Base-by-base conservation (phyloP, 2,329 filamentous ascomycete genomes). In the Cladobotryum mycophilum region DNA sequence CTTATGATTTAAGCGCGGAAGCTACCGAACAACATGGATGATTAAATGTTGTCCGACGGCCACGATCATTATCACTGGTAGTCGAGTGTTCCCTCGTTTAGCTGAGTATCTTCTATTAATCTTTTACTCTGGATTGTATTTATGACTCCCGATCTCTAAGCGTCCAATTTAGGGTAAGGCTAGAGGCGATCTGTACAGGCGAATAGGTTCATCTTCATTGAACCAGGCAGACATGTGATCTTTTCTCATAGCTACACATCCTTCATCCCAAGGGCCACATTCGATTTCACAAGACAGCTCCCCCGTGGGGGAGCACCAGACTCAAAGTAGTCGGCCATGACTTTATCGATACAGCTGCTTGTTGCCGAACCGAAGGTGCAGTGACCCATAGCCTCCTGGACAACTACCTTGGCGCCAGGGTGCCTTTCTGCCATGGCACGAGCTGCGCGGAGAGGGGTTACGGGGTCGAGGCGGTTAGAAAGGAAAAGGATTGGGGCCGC, bases 401-500 rank as follows among this genome's bases (percentile, higher is more conserved):
- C 52, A 18, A 67, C 51, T 11, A 69, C 55, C 1, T 52, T 53
- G 1, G 66, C 56, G 14, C 61, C 63, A 1, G 61, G 61, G 42
- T 68, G 64, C 6, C 44, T 17, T 34, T 41, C 46, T 6, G 61
- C 55, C 58, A 64, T 65, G 33, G 47, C 51, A 5, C 54, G 71
- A 62, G 60, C 73, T 67, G 52, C 66, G 46, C 45, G 43, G 36
- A 71, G 55, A 5, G 75, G 75, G 22, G 75, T 77, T 11, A 75
- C 70, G 12, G 75, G 75, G 49, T 77, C 74, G 6, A 70, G 64
- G 5, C 63, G 54, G 48, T 70, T 72, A 11, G 68, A 65, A 3
- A 76, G 54, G 57, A 75, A 75, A 25, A 78, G 58, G 22, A 76
- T 53, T 4, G 75, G 74, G 4, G 69, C 69, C 1, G 61, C 60